Evolutionary conservation across 257 asterid genomes (phyloP).

Genomic region (Salvia miltiorrhiza): DNA sequence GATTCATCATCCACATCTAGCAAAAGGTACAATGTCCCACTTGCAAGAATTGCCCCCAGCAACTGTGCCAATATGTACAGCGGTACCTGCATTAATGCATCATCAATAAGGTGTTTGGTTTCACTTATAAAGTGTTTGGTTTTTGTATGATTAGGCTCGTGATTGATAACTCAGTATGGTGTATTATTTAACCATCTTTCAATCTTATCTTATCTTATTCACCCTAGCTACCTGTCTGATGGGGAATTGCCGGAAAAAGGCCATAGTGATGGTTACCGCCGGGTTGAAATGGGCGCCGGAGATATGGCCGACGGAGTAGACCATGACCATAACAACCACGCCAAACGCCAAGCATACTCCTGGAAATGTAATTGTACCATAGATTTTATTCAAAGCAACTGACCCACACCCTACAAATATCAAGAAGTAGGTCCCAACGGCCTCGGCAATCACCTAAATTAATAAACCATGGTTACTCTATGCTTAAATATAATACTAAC

Average conservation of each 20-base stretch:
- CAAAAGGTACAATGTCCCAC: conserved; percentile 55
- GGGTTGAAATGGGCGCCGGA: conserved; percentile 78
- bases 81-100: conserved; percentile 68
- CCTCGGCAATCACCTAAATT: conserved; percentile 55
- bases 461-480: too few species aligned
- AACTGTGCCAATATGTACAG: conserved; percentile 53
- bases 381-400: conserved; percentile 51
- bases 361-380: conserved; percentile 54
- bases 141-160: too few species aligned
- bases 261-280: conserved; percentile 64
- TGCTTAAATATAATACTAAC: too few species aligned
- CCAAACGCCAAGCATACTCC: conserved; percentile 60
- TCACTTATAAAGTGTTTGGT: too few species aligned
- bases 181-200: too few species aligned
- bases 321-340: conserved; percentile 54
- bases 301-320: conserved; percentile 65
- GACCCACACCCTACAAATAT: conserved; percentile 63
- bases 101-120: too few species aligned
- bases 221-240: conserved; percentile 34
- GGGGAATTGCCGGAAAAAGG: conserved; percentile 58
- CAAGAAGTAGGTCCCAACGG: conserved; percentile 58
- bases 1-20: conserved; percentile 34
- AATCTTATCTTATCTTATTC: too few species aligned
- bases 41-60: conserved; percentile 52
- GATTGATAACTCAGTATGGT: too few species aligned